Evolutionary conservation across 2,329 filamentous ascomycete species (phyloP).

Genomic region (Paradendryphiella salina): DNA sequence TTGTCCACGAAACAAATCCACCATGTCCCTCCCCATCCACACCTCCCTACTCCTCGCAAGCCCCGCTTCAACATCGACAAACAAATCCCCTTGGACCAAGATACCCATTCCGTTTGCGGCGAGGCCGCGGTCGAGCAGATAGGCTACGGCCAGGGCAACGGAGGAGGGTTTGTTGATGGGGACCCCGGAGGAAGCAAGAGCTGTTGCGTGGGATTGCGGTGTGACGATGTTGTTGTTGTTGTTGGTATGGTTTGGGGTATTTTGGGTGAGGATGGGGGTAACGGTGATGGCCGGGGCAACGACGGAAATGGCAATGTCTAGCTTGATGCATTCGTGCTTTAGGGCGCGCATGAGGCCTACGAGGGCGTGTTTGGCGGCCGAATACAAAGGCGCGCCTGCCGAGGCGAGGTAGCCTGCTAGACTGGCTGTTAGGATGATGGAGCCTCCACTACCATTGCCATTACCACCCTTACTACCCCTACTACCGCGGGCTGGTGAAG

Average conservation of each 20-base stretch:
- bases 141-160: conserved; percentile 52
- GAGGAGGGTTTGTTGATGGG: conserved; percentile 54
- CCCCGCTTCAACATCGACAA: conserved; percentile 52
- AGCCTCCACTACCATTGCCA: conserved; percentile 45
- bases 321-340: conserved; percentile 54
- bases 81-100: conserved; percentile 51
- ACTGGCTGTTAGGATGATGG: conserved; percentile 54
- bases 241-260: conserved; percentile 29
- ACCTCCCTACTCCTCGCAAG: conserved; percentile 51
- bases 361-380: conserved; percentile 56
- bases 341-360: conserved; percentile 56
- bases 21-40: conserved; percentile 58
- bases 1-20: conserved; percentile 53
- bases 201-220: conserved; percentile 48
- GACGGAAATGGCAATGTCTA: conserved; percentile 52
- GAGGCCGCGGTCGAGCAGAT: conserved; percentile 51
- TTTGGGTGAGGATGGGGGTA: conserved; percentile 50
- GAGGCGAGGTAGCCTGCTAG: conserved; percentile 55
- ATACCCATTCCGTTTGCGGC: conserved; percentile 53
- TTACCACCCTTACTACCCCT: too few relatives aligned
- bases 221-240: conserved; percentile 35
- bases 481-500: too few relatives aligned
- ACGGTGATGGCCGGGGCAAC: conserved; percentile 56
- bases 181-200: conserved; percentile 52
- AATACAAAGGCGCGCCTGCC: conserved; percentile 54